Base-by-base conservation (phyloP, 2,329 filamentous ascomycete genomes). In the Cladophialophora immunda region DNA sequence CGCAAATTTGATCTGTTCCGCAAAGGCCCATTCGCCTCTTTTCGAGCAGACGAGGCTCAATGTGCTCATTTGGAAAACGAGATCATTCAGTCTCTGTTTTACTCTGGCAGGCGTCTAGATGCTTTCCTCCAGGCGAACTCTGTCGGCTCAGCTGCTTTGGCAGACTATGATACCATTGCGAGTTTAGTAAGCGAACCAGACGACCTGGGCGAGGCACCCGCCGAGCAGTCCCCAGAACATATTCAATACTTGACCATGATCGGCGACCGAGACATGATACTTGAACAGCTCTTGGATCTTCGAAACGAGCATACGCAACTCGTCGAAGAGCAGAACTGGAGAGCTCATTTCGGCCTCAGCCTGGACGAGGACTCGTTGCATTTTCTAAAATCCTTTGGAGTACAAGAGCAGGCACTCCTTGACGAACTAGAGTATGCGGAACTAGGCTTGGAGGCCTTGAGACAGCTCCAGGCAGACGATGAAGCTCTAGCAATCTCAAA, bases 351-450 rank as follows among this genome's bases (percentile, higher is more conserved):
- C 22, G 64, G 57, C 29, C 50, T 66, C 30, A 62, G 58, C 19
- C 15, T 66, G 19, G 58, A 62, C 32, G 58, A 61, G 5, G 53
- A 66, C 11, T 61, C 57, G 27, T 25, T 61, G 17, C 45, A n/a
- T 29, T 66, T 62, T 25, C 53, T 66, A 22, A 17, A 52, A 6
- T 29, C 50, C 22, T 56, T 36, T n/a, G 41, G 58, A 7, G 8
- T 19, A 7, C 36, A 56, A 25, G 57, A 55, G 6, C 27, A 15
- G 29, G 36, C 34, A 5, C 38, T 66, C 5, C 47, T 52, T 29
- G 64, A 66, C 15, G 50, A 66, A 38, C 38, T 66, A n/a, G 64
- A 66, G 17, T 53, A 52, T 55, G 64, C 57, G 11, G 29, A 32
- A 15, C 27, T 66, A 2, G 38, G 60, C 13, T 15, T 62, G 29